Percentiles rank a stretch among this genome's conserved stretches.
These are phyloP conservation scores for Glycyrrhiza uralensis DNA, from an alignment of 306 rosid genomes.

Conservation along the genomic window DNA sequence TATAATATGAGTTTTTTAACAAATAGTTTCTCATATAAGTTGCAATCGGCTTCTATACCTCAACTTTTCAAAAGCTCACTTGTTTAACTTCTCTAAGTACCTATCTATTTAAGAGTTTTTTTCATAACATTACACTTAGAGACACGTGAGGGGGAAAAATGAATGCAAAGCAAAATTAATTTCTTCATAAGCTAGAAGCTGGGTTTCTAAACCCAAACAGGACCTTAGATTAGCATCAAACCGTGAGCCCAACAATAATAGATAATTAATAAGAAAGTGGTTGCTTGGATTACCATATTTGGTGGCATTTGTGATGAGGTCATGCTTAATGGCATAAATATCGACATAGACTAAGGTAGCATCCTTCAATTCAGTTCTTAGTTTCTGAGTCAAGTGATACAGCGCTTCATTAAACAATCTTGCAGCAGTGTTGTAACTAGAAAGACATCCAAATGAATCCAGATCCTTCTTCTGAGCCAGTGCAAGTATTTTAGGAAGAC, in stretches of 20 bases:
- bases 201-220: too few relatives aligned
- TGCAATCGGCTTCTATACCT: too few relatives aligned
- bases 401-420: constrained; percentile 66
- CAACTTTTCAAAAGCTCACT: too few relatives aligned
- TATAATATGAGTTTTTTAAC: too few relatives aligned
- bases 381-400: constrained; percentile 36
- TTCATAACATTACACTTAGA: too few relatives aligned
- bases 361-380: constrained; percentile 57
- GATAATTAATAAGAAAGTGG: neutral
- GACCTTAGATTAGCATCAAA: neutral
- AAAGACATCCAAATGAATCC: constrained; percentile 71
- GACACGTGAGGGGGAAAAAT: too few relatives aligned
- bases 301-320: constrained; percentile 67
- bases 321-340: constrained; percentile 67
- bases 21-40: too few relatives aligned
- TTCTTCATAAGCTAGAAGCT: too few relatives aligned
- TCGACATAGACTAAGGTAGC: constrained; percentile 73
- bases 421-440: constrained; percentile 68
- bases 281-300: constrained; percentile 52
- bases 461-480: constrained; percentile 42
- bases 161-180: too few relatives aligned
- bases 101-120: too few relatives aligned
- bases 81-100: too few relatives aligned
- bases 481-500: constrained; percentile 79
- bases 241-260: neutral